Evolutionary conservation across 1,284 basidiomycete species (phyloP), one percentile per base, ranked within the genome.

Genomic region (Heterobasidion annosum): DNA sequence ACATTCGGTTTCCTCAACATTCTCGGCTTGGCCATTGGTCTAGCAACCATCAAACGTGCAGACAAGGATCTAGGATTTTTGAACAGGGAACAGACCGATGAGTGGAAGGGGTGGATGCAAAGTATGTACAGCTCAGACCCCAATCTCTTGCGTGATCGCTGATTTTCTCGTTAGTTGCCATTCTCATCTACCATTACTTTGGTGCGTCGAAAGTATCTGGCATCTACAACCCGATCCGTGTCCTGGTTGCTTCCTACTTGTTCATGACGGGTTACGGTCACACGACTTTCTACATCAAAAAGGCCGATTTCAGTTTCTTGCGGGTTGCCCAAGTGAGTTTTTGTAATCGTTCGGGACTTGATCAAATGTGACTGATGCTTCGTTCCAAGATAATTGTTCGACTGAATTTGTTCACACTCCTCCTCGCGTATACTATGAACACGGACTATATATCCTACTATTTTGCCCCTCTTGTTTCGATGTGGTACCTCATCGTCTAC

Each of bases 61-160:
- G 87, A 89, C 61, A 91, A 88, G 62, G 91, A 95, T 65, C 70
- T 88, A 50, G 92, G 93, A 0, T 91, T 93, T 68, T 71, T 95
- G 61, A 94, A 93, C 63, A 77, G 92, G 52, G 90, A 93, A 52
- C 91, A 95, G 68, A 94, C 91, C 0, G 91, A 96, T 63, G 92
- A 96, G 69, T 93, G 91, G 91, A 95, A 95, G 68, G 92, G 92
- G 1, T 95, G 92, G 92, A 96, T 96, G 92, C 92, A 95, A 73
- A 77, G 90, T 91, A 65, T 56, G 85, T 72, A 1, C 18, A 44
- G 9, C 32, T 48, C 25, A 37, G 35, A 48, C 46, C 59, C 55
- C 48, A 60, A 40, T 8, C 35, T 33, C 42, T 25, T 34, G 53
- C 32, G 43, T 43, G 57, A 25, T 37, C 25, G 25, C 48, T 61